Evolutionary conservation across 2,329 filamentous ascomycete genomes (phyloP).

Genomic region (Aureobasidium sp.): DNA sequence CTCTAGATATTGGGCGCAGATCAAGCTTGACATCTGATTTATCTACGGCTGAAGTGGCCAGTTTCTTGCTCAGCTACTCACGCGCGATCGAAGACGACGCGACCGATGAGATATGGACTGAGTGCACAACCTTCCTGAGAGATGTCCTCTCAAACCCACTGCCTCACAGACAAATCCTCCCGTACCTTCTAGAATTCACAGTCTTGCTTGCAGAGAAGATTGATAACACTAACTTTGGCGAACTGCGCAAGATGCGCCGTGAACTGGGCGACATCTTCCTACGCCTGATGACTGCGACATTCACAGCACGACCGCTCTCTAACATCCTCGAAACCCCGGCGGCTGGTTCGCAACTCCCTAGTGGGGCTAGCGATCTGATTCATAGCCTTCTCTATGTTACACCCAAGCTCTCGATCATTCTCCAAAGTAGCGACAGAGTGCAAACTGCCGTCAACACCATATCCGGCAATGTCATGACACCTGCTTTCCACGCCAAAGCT

Average conservation of each 20-base stretch:
- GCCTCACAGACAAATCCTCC: slow-evolving; percentile 84
- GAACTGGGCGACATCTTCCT: slow-evolving; percentile 87
- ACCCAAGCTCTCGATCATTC: slow-evolving; percentile 71
- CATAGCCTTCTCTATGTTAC: slow-evolving; percentile 72
- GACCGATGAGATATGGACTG: slow-evolving; percentile 96
- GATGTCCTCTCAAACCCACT: slow-evolving; percentile 91
- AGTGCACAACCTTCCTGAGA: slow-evolving; percentile 83
- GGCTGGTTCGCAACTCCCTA: slow-evolving; percentile 36
- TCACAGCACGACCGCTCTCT: slow-evolving; percentile 60
- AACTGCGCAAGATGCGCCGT: slow-evolving; percentile 83
- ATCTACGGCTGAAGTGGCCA: slow-evolving; percentile 73
- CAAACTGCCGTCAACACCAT: slow-evolving; percentile 71
- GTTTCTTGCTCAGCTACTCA: slow-evolving; percentile 86
- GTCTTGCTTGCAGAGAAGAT: slow-evolving; percentile 89
- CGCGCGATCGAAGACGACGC: slow-evolving; percentile 89
- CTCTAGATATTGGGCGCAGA: slow-evolving; percentile 70
- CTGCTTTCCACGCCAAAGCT: slow-evolving; percentile 71
- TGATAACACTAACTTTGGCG: slow-evolving; percentile 95
- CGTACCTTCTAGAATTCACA: slow-evolving; percentile 79
- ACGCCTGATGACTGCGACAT: slow-evolving; percentile 82
- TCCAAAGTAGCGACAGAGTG: slow-evolving; percentile 81
- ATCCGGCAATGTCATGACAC: slow-evolving; percentile 73
- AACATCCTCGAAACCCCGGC: neutral
- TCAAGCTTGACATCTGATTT: slow-evolving; percentile 84
- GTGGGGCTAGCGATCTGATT: slow-evolving; percentile 60